Percentiles rank a stretch among this genome's conserved stretches.
Conservation (phyloP, 2,329 filamentous ascomycete species). For the Nannizzia gypsea region DNA sequence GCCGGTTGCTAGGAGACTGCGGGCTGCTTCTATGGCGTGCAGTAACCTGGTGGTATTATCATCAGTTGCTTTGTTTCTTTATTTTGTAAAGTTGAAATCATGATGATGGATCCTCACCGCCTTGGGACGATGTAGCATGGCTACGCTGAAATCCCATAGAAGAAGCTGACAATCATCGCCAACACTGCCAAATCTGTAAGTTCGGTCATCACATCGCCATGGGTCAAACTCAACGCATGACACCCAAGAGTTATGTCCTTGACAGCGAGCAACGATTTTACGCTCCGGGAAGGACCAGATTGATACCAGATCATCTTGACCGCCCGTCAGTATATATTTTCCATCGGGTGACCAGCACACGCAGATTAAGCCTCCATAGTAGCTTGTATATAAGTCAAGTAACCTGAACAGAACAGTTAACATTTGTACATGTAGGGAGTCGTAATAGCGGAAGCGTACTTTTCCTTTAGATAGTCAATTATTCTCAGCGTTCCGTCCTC, state of each 20-base stretch:
- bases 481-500: conserved; percentile 84
- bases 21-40: conserved; percentile 30
- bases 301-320: conserved; percentile 89
- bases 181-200: conserved; percentile 90
- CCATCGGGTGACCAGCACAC: conserved; percentile 97
- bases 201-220: conserved; percentile 91
- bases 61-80: background rate
- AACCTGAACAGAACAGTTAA: conserved; percentile 44
- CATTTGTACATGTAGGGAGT: conserved; percentile 6
- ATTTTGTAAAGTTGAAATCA: conserved; percentile 8
- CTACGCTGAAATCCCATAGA: conserved; percentile 94
- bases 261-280: conserved; percentile 77
- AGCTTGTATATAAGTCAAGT: conserved; percentile 76
- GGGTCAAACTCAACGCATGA: conserved; percentile 88
- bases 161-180: conserved; percentile 85
- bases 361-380: conserved; percentile 85
- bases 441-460: conserved; percentile 43
- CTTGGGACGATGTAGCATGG: conserved; percentile 88
- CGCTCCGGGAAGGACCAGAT: conserved; percentile 87
- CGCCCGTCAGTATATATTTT: conserved; percentile 87
- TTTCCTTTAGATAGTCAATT: conserved; percentile 83
- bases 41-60: conserved; percentile 24
- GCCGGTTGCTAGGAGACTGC: conserved; percentile 38
- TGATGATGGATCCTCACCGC: conserved; percentile 45
- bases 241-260: conserved; percentile 93